Percentiles rank a stretch among this genome's conserved stretches.
These are phyloP conservation scores for Phytophthora cajani DNA, from an alignment of 352 stramenopile species.

Conservation along the genomic window DNA sequence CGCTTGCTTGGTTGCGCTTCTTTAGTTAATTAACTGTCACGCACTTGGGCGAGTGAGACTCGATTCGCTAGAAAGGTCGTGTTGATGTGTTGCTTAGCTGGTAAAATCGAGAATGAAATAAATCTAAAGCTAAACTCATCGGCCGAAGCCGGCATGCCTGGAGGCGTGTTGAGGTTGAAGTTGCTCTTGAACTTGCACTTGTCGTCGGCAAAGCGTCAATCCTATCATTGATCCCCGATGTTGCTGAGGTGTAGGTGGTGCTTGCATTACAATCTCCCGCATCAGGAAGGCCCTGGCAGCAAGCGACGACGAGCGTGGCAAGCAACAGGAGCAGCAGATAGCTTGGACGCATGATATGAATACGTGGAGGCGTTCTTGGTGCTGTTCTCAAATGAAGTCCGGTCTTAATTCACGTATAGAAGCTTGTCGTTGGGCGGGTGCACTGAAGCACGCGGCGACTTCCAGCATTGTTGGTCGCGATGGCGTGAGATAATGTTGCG, in stretches of 20 bases:
- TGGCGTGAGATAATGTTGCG: too few relatives aligned
- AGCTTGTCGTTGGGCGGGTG: too few relatives aligned
- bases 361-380: too few relatives aligned
- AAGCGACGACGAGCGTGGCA: too few relatives aligned
- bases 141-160: not conserved
- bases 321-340: too few relatives aligned
- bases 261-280: not conserved
- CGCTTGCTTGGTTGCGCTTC: too few relatives aligned
- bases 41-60: not conserved
- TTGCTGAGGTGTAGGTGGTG: not conserved
- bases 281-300: too few relatives aligned
- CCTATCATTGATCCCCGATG: slow-evolving; percentile 1
- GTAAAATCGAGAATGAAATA: not conserved
- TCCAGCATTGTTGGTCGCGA: too few relatives aligned
- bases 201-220: not conserved
- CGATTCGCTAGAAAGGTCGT: not conserved
- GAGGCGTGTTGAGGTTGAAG: not conserved
- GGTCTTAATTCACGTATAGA: too few relatives aligned
- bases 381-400: too few relatives aligned
- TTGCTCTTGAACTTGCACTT: not conserved
- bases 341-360: too few relatives aligned
- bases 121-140: not conserved
- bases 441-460: too few relatives aligned
- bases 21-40: not conserved
- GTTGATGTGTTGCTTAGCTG: not conserved